phyloP scores from a whole-genome alignment of 176 grass and related monocot genomes.

The Alopecurus myosuroides region DNA sequence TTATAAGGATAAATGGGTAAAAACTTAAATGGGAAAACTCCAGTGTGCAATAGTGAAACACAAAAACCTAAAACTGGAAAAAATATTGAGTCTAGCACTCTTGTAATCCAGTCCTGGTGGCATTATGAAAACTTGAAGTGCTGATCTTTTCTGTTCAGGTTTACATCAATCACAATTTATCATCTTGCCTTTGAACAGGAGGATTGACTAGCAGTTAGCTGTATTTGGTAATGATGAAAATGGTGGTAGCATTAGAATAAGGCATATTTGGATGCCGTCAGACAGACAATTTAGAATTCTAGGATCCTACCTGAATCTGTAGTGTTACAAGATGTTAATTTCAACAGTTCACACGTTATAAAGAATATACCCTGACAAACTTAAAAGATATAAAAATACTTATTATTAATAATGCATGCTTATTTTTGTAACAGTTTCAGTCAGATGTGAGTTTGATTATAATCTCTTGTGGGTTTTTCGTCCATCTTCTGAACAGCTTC shows the following conservation, averaged over 20 bases:
- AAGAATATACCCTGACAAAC: background rate
- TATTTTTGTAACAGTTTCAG: background rate
- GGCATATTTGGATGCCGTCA: background rate
- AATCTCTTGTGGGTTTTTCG: background rate
- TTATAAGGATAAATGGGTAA: background rate
- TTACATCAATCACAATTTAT: background rate
- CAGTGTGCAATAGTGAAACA: background rate
- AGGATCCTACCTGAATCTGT: background rate
- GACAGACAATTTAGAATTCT: background rate
- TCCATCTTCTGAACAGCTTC: background rate
- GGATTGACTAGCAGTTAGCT: background rate
- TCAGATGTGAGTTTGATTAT: background rate
- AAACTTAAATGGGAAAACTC: background rate
- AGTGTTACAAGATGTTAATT: background rate
- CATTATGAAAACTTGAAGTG: background rate
- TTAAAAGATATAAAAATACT: background rate
- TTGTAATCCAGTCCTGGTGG: background rate
- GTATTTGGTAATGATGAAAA: background rate
- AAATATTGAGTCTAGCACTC: background rate
- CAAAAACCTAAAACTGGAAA: background rate
- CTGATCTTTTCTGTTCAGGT: background rate
- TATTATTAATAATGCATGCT: background rate
- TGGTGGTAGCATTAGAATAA: background rate
- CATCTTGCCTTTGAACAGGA: background rate
- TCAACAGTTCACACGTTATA: background rate